A percentile compares a stretch with the other conserved stretches of the same genome.
phyloP scores from a whole-genome alignment of 2,329 filamentous ascomycete species.

The Simplicillium aogashimaense region DNA sequence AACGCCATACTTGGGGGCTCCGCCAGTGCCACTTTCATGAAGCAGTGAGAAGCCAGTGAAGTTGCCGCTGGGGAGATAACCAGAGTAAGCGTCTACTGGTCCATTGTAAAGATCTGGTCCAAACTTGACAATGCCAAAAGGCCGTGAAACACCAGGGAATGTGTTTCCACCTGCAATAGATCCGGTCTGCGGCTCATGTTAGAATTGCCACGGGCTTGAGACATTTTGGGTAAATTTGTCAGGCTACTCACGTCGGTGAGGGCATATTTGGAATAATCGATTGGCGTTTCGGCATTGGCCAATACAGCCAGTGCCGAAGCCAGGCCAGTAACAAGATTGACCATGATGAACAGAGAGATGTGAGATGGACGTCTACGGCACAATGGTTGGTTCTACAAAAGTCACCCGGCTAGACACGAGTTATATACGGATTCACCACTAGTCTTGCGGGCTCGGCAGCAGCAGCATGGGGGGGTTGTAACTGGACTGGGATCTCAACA shows the following conservation, averaged over 20 bases:
- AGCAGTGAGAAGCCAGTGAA: slow-evolving; percentile 54
- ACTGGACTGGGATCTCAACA: too few relatives aligned
- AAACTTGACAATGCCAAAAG: slow-evolving; percentile 38
- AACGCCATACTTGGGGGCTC: slow-evolving; percentile 60
- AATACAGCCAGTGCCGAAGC: too few relatives aligned
- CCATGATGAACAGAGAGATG: too few relatives aligned
- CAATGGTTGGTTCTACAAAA: too few relatives aligned
- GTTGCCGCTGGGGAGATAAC: slow-evolving; percentile 38
- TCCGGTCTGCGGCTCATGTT: slow-evolving; percentile 24
- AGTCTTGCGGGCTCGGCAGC: too few relatives aligned
- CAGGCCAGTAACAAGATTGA: too few relatives aligned
- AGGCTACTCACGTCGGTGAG: slow-evolving; percentile 20
- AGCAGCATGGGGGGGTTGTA: too few relatives aligned
- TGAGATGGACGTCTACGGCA: too few relatives aligned
- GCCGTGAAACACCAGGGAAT: slow-evolving; percentile 37
- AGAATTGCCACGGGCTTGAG: neutral
- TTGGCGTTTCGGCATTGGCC: neutral
- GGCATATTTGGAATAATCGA: slow-evolving; percentile 19
- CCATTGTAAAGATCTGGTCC: slow-evolving; percentile 39
- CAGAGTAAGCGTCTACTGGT: slow-evolving; percentile 38
- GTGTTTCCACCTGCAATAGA: slow-evolving; percentile 35
- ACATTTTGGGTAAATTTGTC: too few relatives aligned
- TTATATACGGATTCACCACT: too few relatives aligned
- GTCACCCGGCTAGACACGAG: too few relatives aligned
- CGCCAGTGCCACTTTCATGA: slow-evolving; percentile 58